Conservation (phyloP, 352 stramenopile species). For the Phytophthora macrochlamydospora region DNA sequence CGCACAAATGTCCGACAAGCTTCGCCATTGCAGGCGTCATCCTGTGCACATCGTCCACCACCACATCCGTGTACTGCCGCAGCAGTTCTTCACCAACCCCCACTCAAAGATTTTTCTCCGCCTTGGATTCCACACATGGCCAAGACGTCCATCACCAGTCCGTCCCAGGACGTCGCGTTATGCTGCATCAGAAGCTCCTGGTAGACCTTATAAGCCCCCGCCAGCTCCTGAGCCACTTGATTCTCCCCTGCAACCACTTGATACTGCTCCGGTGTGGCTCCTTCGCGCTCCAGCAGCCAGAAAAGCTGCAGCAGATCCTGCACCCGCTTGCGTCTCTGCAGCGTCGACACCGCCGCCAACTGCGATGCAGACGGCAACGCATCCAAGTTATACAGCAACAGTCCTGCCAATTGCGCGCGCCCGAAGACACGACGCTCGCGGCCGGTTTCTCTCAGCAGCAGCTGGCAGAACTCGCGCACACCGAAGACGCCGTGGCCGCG, state of each 20-base stretch:
- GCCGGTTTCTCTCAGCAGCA: slow-evolving; percentile 67
- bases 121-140: slow-evolving; percentile 22
- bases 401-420: slow-evolving; percentile 46
- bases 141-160: slow-evolving; percentile 62
- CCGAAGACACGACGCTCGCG: slow-evolving; percentile 56
- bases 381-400: slow-evolving; percentile 59
- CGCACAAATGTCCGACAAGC: slow-evolving; percentile 47
- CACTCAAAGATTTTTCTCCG: slow-evolving; percentile 1
- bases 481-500: slow-evolving; percentile 62
- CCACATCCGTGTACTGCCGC: slow-evolving; percentile 60
- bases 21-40: slow-evolving; percentile 73
- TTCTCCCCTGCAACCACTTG: slow-evolving; percentile 20
- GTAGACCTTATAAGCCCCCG: slow-evolving; percentile 57
- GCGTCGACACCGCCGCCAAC: slow-evolving; percentile 48
- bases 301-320: slow-evolving; percentile 77
- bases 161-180: slow-evolving; percentile 69
- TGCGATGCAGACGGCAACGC: slow-evolving; percentile 40
- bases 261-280: slow-evolving; percentile 53
- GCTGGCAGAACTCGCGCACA: slow-evolving; percentile 66
- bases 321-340: slow-evolving; percentile 58
- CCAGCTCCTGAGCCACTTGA: slow-evolving; percentile 33
- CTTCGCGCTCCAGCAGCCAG: slow-evolving; percentile 65
- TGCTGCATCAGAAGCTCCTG: slow-evolving; percentile 56
- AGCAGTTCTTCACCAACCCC: slow-evolving; percentile 40
- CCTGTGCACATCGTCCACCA: slow-evolving; percentile 72